These are phyloP conservation scores for Lathyrus aphaca DNA, from an alignment of 306 rosid species.

Conservation along the genomic window DNA sequence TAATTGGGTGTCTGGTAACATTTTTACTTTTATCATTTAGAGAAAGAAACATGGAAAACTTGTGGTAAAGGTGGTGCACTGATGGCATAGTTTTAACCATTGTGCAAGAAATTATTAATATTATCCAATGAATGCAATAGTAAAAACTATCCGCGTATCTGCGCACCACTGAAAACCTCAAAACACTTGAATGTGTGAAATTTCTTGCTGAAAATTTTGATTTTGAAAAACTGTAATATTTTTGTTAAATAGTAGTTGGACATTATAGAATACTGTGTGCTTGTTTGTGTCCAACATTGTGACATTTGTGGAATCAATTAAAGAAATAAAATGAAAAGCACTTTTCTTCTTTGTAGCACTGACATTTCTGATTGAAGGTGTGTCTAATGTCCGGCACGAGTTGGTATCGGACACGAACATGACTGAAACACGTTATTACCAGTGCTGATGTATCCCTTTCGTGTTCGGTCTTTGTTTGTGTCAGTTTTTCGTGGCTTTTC, in stretches of 20 bases:
- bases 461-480: background rate
- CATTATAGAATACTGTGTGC: background rate
- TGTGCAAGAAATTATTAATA: background rate
- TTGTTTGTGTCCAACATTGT: background rate
- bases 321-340: background rate
- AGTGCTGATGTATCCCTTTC: background rate
- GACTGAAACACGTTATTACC: background rate
- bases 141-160: background rate
- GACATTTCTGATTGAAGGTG: background rate
- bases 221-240: background rate
- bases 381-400: background rate
- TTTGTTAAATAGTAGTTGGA: background rate
- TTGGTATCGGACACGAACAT: too few relatives aligned
- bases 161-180: slow-evolving; percentile 7
- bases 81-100: slow-evolving; percentile 7
- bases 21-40: slow-evolving; percentile 5
- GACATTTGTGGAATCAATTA: slow-evolving; percentile 10
- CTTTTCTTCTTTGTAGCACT: background rate
- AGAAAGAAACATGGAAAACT: slow-evolving; percentile 20
- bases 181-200: slow-evolving; percentile 5
- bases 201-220: background rate
- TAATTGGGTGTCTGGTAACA: slow-evolving; percentile 44
- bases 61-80: background rate
- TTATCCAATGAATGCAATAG: slow-evolving; percentile 1
- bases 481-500: background rate